Conservation (phyloP, 2,329 filamentous ascomycete genomes). For the Phoma sp. region DNA sequence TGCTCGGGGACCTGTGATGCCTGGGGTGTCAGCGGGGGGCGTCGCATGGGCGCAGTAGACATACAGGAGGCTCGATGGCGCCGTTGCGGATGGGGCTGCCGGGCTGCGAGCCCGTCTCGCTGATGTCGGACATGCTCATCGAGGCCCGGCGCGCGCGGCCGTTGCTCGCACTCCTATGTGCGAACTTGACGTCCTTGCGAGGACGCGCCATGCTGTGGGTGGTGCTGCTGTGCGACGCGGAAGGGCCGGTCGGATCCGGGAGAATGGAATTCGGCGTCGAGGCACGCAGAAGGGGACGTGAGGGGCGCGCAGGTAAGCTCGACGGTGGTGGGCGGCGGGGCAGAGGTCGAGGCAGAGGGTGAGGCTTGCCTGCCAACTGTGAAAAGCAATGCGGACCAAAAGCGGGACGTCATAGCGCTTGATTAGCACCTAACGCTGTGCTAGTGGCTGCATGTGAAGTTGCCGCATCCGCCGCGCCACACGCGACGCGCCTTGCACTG, state of each 20-base stretch:
- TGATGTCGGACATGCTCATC: constrained; percentile 75
- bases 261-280: neutral
- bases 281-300: neutral
- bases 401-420: constrained; percentile 17
- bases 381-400: constrained; percentile 15
- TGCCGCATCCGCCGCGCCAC: constrained; percentile 3
- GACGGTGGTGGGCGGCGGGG: constrained; percentile 1
- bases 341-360: neutral
- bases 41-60: constrained; percentile 1
- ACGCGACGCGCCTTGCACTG: constrained; percentile 7
- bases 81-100: constrained; percentile 60
- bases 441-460: constrained; percentile 6
- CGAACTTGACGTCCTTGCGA: constrained; percentile 68
- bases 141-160: constrained; percentile 66
- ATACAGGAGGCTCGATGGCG: constrained; percentile 26
- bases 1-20: constrained; percentile 51
- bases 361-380: neutral
- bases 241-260: neutral
- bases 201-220: constrained; percentile 48
- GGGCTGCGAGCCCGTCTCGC: constrained; percentile 64
- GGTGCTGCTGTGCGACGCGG: neutral
- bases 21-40: constrained; percentile 35
- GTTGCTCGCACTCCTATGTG: constrained; percentile 59
- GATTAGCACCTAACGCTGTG: neutral
- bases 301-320: neutral